phyloP scores from a whole-genome alignment of 495 filamentous ascomycete genomes.

The Aspergillus wentii region DNA sequence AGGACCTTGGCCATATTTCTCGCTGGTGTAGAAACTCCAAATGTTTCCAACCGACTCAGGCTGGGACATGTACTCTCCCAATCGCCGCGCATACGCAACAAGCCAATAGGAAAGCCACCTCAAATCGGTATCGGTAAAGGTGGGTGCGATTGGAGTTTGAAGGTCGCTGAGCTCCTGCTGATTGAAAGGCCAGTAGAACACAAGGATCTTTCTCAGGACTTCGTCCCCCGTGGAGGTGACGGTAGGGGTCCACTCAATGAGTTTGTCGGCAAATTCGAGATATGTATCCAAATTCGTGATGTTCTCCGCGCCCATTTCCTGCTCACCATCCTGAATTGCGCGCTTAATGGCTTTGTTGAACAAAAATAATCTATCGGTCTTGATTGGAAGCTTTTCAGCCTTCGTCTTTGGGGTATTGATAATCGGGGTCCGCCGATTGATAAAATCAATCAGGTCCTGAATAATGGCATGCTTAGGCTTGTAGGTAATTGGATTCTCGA shows the following conservation, averaged over 20 bases:
- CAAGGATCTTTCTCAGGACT: constrained; percentile 1
- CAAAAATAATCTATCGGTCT: neutral
- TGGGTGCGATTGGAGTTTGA: constrained; percentile 1
- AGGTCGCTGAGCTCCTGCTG: constrained; percentile 1
- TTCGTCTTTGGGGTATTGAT: neutral
- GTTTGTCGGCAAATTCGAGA: neutral
- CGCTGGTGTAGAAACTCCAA: neutral
- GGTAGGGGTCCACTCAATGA: neutral
- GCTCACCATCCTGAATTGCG: neutral
- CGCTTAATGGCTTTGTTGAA: neutral
- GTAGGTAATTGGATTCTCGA: neutral
- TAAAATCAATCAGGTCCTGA: constrained; percentile 2
- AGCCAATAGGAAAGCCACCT: constrained; percentile 26
- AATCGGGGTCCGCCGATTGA: constrained; percentile 1
- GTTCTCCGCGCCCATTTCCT: neutral
- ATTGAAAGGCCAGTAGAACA: constrained; percentile 3
- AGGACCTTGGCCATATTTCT: neutral
- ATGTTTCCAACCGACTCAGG: constrained; percentile 9
- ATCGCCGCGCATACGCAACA: constrained; percentile 17
- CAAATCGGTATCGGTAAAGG: neutral
- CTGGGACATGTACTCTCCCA: constrained; percentile 26
- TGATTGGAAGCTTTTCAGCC: neutral
- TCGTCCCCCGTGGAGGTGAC: constrained; percentile 1
- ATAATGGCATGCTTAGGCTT: constrained; percentile 1
- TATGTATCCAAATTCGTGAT: neutral